phyloP scores from a whole-genome alignment of 768 basidiomycete genomes.

The Mycena metata region DNA sequence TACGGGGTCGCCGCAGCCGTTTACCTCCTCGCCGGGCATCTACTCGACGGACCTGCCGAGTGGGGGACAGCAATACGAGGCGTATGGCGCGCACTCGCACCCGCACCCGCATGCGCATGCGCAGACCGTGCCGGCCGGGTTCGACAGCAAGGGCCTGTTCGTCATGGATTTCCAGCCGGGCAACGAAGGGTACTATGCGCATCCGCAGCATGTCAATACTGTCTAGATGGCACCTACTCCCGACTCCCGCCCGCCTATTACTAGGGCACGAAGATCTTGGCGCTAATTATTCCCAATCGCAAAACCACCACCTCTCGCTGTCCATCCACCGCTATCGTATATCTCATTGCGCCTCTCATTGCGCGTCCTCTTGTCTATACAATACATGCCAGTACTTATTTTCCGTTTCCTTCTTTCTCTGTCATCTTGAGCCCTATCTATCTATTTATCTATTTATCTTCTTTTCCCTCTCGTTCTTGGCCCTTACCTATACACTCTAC shows the following conservation, averaged over 20 bases:
- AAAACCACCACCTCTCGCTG: background rate
- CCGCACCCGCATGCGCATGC: conserved; percentile 31
- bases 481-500: conserved; percentile 24
- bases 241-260: conserved; percentile 4
- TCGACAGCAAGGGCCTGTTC: conserved; percentile 35
- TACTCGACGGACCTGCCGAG: conserved; percentile 34
- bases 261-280: conserved; percentile 22
- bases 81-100: conserved; percentile 25
- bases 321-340: conserved; percentile 28
- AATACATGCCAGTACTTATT: conserved; percentile 18
- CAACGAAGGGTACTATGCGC: conserved; percentile 29
- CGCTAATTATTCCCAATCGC: conserved; percentile 3
- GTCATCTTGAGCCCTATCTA: conserved; percentile 13
- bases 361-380: conserved; percentile 21
- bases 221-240: conserved; percentile 17
- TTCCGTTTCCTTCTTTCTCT: background rate
- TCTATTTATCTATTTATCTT: conserved; percentile 34
- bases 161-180: conserved; percentile 28
- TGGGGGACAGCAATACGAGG: conserved; percentile 10
- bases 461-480: background rate
- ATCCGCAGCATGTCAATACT: conserved; percentile 42
- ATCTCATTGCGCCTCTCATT: conserved; percentile 11
- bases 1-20: conserved; percentile 30
- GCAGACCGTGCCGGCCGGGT: conserved; percentile 35
- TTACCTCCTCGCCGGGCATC: conserved; percentile 37